phyloP scores from a whole-genome alignment of 306 rosid species.

The Geum urbanum region DNA sequence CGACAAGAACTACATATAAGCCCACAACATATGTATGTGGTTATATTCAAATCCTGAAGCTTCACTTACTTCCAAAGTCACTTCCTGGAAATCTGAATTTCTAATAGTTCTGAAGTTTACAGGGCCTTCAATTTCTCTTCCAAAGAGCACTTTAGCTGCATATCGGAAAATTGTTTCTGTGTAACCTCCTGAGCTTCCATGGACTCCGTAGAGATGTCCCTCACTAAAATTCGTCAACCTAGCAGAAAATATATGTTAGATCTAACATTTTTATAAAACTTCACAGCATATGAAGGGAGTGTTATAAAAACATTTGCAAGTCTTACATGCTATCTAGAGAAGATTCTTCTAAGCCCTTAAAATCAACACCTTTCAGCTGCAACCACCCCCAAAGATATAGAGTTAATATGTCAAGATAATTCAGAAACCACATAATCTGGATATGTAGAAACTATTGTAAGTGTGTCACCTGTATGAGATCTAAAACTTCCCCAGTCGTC shows the following conservation, averaged over 20 bases:
- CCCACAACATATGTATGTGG: conserved; percentile 6
- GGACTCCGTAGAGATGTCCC: conserved; percentile 71
- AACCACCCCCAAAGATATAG: conserved; percentile 19
- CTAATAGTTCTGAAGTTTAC: conserved; percentile 57
- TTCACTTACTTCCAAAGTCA: conserved; percentile 65
- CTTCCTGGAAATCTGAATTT: conserved; percentile 87
- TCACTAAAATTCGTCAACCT: conserved; percentile 71
- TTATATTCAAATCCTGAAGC: conserved; percentile 2
- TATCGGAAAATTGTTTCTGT: conserved; percentile 75
- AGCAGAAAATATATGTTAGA: conserved; percentile 26
- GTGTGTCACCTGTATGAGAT: conserved; percentile 69
- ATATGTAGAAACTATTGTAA: conserved; percentile 15
- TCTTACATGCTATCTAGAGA: conserved; percentile 70
- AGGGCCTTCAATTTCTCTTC: conserved; percentile 67
- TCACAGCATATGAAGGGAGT: conserved; percentile 17
- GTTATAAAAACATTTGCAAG: conserved; percentile 11
- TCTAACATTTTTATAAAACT: background rate
- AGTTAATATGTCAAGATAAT: background rate
- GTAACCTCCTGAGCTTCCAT: conserved; percentile 92
- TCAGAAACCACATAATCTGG: background rate
- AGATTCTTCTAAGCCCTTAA: conserved; percentile 63
- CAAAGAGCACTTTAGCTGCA: conserved; percentile 74
- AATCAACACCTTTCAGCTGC: conserved; percentile 71
- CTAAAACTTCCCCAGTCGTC: conserved; percentile 93
- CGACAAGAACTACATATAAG: conserved; percentile 17